Evolutionary conservation across 202 grass and related monocot species (phyloP).

Genomic region (Carex arenaria): DNA sequence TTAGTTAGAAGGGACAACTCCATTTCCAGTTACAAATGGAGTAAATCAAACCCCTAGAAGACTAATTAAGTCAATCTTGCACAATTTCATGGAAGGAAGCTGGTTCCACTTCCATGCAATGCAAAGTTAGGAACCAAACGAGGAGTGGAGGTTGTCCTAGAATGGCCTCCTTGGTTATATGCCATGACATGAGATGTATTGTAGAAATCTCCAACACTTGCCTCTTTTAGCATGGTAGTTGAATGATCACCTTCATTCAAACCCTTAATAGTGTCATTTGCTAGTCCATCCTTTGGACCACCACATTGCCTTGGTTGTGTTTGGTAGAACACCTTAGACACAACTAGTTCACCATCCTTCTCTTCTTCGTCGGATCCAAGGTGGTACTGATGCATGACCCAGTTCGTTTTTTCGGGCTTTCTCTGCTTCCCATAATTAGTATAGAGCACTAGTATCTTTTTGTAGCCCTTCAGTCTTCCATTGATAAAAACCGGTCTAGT

Average conservation of each 20-base stretch:
- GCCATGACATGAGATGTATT: conserved; percentile 54
- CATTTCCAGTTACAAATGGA: neutral
- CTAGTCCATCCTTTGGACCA: conserved; percentile 18
- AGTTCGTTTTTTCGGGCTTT: conserved; percentile 96
- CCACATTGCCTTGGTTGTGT: conserved; percentile 91
- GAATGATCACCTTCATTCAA: conserved; percentile 17
- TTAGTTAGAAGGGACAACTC: conserved; percentile 1
- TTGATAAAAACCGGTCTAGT: conserved; percentile 59
- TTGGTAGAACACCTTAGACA: conserved; percentile 95
- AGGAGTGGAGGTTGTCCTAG: conserved; percentile 35
- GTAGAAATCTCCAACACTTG: conserved; percentile 70
- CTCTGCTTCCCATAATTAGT: conserved; percentile 98
- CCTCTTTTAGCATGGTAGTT: conserved; percentile 38
- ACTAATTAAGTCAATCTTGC: neutral
- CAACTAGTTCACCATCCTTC: conserved; percentile 94
- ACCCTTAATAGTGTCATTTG: conserved; percentile 35
- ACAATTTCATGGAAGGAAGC: conserved; percentile 56
- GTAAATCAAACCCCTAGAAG: conserved; percentile 5
- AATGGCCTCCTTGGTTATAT: conserved; percentile 59
- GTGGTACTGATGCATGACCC: conserved; percentile 99
- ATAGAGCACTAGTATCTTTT: conserved; percentile 97
- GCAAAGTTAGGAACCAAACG: conserved; percentile 85
- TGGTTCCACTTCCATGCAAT: conserved; percentile 55
- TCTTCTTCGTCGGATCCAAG: conserved; percentile 91
- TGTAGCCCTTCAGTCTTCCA: conserved; percentile 69